These are phyloP conservation scores for Aspergillus fijiensis DNA, from an alignment of 2,329 filamentous ascomycete genomes.

Conservation along the genomic window DNA sequence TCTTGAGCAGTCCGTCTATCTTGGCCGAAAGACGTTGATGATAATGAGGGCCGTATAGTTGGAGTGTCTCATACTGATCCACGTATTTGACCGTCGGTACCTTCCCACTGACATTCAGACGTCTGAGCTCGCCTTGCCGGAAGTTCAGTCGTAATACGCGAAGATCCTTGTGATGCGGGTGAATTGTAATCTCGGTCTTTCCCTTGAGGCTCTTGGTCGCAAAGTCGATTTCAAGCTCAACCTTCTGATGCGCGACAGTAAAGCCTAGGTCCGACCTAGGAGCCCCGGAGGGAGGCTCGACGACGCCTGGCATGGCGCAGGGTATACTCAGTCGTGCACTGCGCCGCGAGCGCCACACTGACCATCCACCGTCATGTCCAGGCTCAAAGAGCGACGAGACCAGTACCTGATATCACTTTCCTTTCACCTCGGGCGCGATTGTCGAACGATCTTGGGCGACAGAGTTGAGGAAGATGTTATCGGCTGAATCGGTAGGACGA, in stretches of 20 bases:
- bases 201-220: conserved; percentile 71
- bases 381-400: conserved; percentile 20
- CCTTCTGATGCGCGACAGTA: conserved; percentile 75
- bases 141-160: conserved; percentile 59
- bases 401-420: neutral
- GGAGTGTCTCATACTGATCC: conserved; percentile 49
- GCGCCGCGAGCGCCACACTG: conserved; percentile 39
- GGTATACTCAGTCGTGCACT: conserved; percentile 34
- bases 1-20: conserved; percentile 58
- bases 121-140: conserved; percentile 59
- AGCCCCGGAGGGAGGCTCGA: conserved; percentile 34
- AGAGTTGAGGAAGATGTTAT: neutral
- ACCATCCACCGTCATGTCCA: conserved; percentile 42
- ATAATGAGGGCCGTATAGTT: conserved; percentile 62
- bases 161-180: conserved; percentile 59
- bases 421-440: neutral
- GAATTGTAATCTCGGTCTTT: conserved; percentile 76
- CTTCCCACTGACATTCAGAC: conserved; percentile 50
- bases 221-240: conserved; percentile 89
- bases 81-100: conserved; percentile 39
- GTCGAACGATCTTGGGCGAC: neutral
- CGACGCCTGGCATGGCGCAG: conserved; percentile 42
- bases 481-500: neutral
- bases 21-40: conserved; percentile 74
- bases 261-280: conserved; percentile 44